phyloP scores from a whole-genome alignment of 768 basidiomycete species.

The Heimioporus sp. region DNA sequence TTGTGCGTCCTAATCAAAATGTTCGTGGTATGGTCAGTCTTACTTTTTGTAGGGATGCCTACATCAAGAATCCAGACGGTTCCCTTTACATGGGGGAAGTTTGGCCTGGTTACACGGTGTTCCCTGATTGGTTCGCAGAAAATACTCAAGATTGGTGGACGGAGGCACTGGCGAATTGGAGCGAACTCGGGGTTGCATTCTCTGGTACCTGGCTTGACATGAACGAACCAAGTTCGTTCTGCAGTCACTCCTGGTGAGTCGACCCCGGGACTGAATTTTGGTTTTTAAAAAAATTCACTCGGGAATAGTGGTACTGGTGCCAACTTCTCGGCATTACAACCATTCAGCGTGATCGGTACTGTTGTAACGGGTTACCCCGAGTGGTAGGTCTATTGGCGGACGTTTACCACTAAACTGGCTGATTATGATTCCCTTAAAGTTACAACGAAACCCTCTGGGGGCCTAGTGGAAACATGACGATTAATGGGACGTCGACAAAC shows the following conservation, averaged over 20 bases:
- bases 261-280: too few species aligned
- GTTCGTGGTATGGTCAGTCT: background rate
- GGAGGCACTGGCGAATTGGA: conserved; percentile 58
- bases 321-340: conserved; percentile 54
- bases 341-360: conserved; percentile 52
- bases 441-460: conserved; percentile 63
- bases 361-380: conserved; percentile 62
- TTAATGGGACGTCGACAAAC: conserved; percentile 63
- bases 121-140: conserved; percentile 59
- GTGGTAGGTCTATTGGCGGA: conserved; percentile 39
- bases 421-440: conserved; percentile 30
- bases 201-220: conserved; percentile 70
- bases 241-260: conserved; percentile 53
- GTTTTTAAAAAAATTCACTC: conserved; percentile 1
- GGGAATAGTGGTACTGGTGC: conserved; percentile 29
- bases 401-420: background rate
- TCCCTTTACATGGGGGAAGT: conserved; percentile 72
- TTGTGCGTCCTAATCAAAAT: conserved; percentile 35
- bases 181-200: conserved; percentile 47
- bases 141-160: conserved; percentile 60
- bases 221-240: conserved; percentile 69
- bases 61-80: conserved; percentile 74
- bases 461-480: conserved; percentile 71
- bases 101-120: conserved; percentile 76
- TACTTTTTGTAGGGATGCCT: conserved; percentile 48